Evolutionary conservation across 257 asterid genomes (phyloP), one percentile per base, ranked within the genome.

Genomic region (Ilex asprella): DNA sequence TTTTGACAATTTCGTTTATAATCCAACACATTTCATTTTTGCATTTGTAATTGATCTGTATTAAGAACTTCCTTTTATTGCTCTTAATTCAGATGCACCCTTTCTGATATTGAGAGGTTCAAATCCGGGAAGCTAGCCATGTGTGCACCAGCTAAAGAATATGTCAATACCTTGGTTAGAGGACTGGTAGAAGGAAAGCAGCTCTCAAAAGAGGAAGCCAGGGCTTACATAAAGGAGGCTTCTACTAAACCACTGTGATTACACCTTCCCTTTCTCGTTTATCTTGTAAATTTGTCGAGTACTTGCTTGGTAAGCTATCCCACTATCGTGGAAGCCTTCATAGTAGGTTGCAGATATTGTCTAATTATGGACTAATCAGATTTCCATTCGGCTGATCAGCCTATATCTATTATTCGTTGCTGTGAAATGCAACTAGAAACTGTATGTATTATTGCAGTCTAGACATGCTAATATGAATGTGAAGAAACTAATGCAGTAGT

Each of bases 131-230:
- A 69, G 68, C 52, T 73, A 35, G 83, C 81, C 0, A 35, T 84
- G 43, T 64, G 75, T 57, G 75, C 87, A 16, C 99, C 97, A 0
- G 61, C 80, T 75, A 85, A 81, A 73, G 94, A 62, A 69, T 93
- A 93, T 44, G 81, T 81, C 7, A 55, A 63, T 27, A 80, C 85
- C 16, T 76, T 89, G 82, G 65, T 89, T 55, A 79, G 76, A 84
- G 99, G 97, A 68, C 77, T 93, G 52, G 94, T 81, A 2, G 85
- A 85, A 70, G 99, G 97, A 64, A 80, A 80, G 39, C 94, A 85
- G 64, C 79, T 89, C n/a, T 76, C 92, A 0, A 79, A 82, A 66
- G 81, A 78, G 77, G 94, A 87, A 74, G 97, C 97, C 21, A 56
- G 72, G 7, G 77, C 80, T 30, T 93, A 93, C 83, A 75, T 89